Evolutionary conservation across 1,284 basidiomycete species (phyloP).

Genomic region (Sporisorium graminicola): DNA sequence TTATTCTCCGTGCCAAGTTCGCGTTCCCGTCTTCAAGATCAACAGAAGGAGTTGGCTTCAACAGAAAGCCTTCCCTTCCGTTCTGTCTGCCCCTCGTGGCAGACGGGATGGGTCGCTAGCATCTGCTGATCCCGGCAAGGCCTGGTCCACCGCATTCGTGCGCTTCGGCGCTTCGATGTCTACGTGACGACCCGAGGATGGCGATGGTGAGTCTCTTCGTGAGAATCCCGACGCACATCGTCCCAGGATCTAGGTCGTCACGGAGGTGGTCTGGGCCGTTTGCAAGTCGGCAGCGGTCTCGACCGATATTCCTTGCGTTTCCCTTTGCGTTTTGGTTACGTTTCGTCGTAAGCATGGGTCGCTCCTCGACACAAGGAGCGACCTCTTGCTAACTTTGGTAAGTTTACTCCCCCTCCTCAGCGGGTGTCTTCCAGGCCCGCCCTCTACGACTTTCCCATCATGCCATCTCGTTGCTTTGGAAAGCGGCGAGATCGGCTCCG

Average conservation of each 20-base stretch:
- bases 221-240: conserved; percentile 51
- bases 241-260: conserved; percentile 51
- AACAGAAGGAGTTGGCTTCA: conserved; percentile 34
- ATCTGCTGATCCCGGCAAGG: conserved; percentile 51
- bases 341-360: background rate
- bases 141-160: conserved; percentile 35
- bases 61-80: conserved; percentile 27
- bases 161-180: conserved; percentile 20
- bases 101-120: conserved; percentile 37
- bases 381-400: conserved; percentile 10
- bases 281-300: conserved; percentile 56
- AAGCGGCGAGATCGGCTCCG: conserved; percentile 11
- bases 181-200: conserved; percentile 43
- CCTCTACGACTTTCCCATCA: background rate
- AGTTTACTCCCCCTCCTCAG: background rate
- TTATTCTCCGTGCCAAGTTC: conserved; percentile 57
- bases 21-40: conserved; percentile 63
- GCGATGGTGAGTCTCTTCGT: conserved; percentile 53
- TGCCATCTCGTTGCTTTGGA: conserved; percentile 15
- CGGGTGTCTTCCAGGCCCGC: too few relatives aligned
- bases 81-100: conserved; percentile 39
- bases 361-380: background rate
- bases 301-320: conserved; percentile 54
- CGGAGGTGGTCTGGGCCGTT: conserved; percentile 49
- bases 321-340: background rate